Conservation (phyloP, 2,329 filamentous ascomycete species). For the Aspergillus sclerotialis region DNA sequence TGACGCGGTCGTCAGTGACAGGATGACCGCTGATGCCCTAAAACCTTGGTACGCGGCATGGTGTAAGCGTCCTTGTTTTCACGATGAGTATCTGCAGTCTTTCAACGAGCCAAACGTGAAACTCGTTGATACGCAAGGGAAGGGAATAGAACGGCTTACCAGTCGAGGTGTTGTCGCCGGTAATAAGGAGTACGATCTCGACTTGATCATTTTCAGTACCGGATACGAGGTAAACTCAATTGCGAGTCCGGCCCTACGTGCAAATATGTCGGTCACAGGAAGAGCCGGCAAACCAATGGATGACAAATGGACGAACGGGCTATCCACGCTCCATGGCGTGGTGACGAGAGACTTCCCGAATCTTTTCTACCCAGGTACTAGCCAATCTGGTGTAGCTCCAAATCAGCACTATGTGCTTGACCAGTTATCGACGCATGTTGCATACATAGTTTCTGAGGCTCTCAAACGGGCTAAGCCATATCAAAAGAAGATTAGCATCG, state of each 20-base stretch:
- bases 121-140: constrained; percentile 54
- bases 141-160: constrained; percentile 44
- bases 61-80: constrained; percentile 60
- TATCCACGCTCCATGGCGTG: constrained; percentile 48
- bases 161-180: constrained; percentile 39
- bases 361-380: constrained; percentile 41
- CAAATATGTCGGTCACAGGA: constrained; percentile 37
- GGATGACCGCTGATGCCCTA: constrained; percentile 44
- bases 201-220: constrained; percentile 42
- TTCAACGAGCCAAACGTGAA: constrained; percentile 56
- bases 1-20: constrained; percentile 48
- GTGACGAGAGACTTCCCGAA: constrained; percentile 48
- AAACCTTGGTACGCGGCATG: constrained; percentile 55
- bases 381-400: constrained; percentile 35
- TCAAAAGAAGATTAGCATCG: constrained; percentile 8
- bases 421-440: constrained; percentile 34
- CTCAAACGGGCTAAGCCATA: not conserved
- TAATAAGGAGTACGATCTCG: constrained; percentile 40
- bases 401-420: constrained; percentile 37
- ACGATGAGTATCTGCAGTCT: constrained; percentile 46
- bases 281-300: constrained; percentile 39
- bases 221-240: constrained; percentile 31
- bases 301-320: constrained; percentile 41
- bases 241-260: constrained; percentile 24
- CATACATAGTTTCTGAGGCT: constrained; percentile 37